Percentiles rank a stretch among this genome's conserved stretches.
phyloP scores from a whole-genome alignment of 306 rosid genomes.

The Cicer arietinum region DNA sequence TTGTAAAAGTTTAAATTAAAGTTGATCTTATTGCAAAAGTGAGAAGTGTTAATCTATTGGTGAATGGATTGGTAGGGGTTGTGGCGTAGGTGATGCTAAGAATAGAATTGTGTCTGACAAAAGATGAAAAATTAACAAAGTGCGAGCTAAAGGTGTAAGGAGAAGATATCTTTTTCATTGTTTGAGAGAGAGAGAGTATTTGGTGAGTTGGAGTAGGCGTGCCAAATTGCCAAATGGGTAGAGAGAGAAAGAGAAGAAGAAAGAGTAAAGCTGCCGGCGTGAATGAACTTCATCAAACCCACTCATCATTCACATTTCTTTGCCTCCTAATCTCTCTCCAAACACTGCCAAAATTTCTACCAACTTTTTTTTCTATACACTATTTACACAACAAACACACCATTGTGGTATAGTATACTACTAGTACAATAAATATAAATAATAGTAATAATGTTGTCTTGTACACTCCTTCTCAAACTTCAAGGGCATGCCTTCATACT shows the following conservation, averaged over 20 bases:
- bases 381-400: conserved; percentile 30
- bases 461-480: conserved; percentile 61
- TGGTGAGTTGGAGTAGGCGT: conserved; percentile 91
- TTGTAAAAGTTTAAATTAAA: too few species aligned
- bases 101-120: conserved; percentile 72
- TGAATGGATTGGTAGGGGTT: conserved; percentile 37
- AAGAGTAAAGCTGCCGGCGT: conserved; percentile 95
- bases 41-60: conserved; percentile 31
- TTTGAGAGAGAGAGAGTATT: conserved; percentile 44
- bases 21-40: background rate
- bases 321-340: conserved; percentile 77
- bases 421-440: background rate
- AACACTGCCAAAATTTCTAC: conserved; percentile 68
- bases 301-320: conserved; percentile 62
- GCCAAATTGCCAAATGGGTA: conserved; percentile 69
- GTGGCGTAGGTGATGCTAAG: conserved; percentile 58
- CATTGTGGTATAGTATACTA: conserved; percentile 27
- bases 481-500: conserved; percentile 74
- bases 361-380: conserved; percentile 50
- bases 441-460: conserved; percentile 13
- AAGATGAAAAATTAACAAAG: conserved; percentile 62
- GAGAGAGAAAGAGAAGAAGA: conserved; percentile 50
- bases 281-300: conserved; percentile 79
- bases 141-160: conserved; percentile 58
- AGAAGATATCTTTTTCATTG: conserved; percentile 68